Base-by-base conservation (phyloP, 1,139 yeast genomes). In the Taphrina flavorubra region DNA sequence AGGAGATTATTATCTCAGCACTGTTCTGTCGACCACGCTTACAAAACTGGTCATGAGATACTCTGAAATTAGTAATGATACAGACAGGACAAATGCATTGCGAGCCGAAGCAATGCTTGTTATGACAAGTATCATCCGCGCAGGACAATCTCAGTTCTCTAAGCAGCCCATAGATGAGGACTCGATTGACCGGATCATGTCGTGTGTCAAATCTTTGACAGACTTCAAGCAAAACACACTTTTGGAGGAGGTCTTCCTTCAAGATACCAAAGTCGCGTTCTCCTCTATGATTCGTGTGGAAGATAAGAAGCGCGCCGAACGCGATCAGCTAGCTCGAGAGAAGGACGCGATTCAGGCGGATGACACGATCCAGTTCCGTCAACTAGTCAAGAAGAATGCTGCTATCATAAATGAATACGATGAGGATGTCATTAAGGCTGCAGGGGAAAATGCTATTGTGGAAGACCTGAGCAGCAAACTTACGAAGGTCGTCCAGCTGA, bases 61-160 rank as follows among this genome's bases (percentile, higher is more conserved):
- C 76, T 85, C 86, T 73, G 85, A 86, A 74, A 79, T 86, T 67
- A 81, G 88, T 3, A 79, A 83, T 7, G 84, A 86, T 72, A 72
- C 70, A 40, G 79, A 79, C 1, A 84, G 85, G 67, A 81, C 87
- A 70, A 92, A 95, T 78, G 96, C 95, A 18, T 84, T 92, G 76
- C 90, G 89, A 75, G 98, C 99, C 20, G 99, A 95, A 80, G 98
- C 97, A 25, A 83, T 92, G 81, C 85, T 95, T 75, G 89, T 92
- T 71, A 85, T 95, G 87, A 97, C 96, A 62, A 90, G 97, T 44
- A 88, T 94, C 66, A 83, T 95, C 72, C 86, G 99, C 76, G 94
- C 87, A 58, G 97, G 97, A 60, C 92, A 90, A 74, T 85, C 96
- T n/a, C 79, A 83, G n/a, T 82, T 84, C 72, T 95, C 87, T 34